phyloP scores from a whole-genome alignment of 1,284 basidiomycete genomes.

The Neolentinus lepideus region DNA sequence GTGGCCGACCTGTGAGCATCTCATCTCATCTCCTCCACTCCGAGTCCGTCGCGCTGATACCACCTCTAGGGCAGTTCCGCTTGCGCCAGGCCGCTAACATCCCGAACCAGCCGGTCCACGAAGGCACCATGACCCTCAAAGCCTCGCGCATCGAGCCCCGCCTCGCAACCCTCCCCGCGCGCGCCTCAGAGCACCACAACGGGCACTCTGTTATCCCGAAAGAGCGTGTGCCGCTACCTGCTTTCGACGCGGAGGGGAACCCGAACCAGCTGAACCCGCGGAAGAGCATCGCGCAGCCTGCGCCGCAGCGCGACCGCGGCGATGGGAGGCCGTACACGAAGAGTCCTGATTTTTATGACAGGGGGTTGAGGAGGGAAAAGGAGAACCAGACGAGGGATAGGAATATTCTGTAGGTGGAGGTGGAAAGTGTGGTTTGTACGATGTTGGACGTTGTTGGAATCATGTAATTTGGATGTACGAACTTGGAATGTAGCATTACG shows the following conservation, averaged over 20 bases:
- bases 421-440: neutral
- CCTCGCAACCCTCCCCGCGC: neutral
- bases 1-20: neutral
- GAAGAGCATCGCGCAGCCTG: neutral
- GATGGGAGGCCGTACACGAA: constrained; percentile 1
- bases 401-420: neutral
- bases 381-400: neutral
- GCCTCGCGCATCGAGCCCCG: constrained; percentile 1
- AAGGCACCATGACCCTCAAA: neutral
- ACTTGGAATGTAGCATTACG: no score
- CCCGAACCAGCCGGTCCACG: neutral
- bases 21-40: neutral
- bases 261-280: neutral
- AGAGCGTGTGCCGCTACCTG: neutral
- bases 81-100: neutral
- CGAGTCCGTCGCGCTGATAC: neutral
- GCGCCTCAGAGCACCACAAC: neutral
- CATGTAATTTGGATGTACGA: no score
- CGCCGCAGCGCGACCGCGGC: neutral
- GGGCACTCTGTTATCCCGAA: neutral
- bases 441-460: neutral
- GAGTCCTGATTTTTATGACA: neutral
- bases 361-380: neutral
- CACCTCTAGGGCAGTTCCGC: neutral
- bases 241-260: neutral